Evolutionary conservation across 2,329 filamentous ascomycete species (phyloP).

Genomic region (Cryphonectria japonica): DNA sequence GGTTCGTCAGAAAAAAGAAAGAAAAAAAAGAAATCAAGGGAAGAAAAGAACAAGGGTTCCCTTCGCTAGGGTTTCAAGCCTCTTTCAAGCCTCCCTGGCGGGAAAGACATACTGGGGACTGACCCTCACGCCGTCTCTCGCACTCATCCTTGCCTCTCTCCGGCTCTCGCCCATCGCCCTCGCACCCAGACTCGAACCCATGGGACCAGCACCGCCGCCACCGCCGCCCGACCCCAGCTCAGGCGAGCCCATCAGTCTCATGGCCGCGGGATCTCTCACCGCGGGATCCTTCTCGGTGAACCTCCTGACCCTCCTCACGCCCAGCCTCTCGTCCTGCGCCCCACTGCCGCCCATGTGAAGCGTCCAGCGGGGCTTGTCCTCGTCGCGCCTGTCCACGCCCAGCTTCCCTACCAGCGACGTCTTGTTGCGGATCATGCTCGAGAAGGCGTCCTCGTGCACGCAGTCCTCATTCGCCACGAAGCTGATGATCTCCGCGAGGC

Average conservation of each 20-base stretch:
- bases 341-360: slow-evolving; percentile 48
- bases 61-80: too few relatives aligned
- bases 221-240: not conserved
- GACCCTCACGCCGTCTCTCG: slow-evolving; percentile 17
- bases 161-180: slow-evolving; percentile 33
- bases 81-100: not conserved
- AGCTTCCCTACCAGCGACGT: slow-evolving; percentile 71
- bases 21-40: not conserved
- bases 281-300: slow-evolving; percentile 47
- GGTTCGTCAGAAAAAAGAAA: not conserved
- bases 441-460: slow-evolving; percentile 73
- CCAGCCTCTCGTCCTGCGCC: slow-evolving; percentile 43
- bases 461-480: slow-evolving; percentile 77
- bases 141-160: slow-evolving; percentile 35
- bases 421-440: slow-evolving; percentile 63
- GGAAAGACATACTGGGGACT: slow-evolving; percentile 27
- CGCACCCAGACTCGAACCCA: slow-evolving; percentile 17
- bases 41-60: not conserved
- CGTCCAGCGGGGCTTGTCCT: slow-evolving; percentile 56
- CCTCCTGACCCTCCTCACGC: slow-evolving; percentile 48
- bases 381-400: slow-evolving; percentile 54
- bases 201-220: not conserved
- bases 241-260: slow-evolving; percentile 33
- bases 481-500: slow-evolving; percentile 75
- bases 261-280: slow-evolving; percentile 14